These are phyloP conservation scores for Volvox africanus DNA, from an alignment of 139 green algal genomes.

Conservation along the genomic window DNA sequence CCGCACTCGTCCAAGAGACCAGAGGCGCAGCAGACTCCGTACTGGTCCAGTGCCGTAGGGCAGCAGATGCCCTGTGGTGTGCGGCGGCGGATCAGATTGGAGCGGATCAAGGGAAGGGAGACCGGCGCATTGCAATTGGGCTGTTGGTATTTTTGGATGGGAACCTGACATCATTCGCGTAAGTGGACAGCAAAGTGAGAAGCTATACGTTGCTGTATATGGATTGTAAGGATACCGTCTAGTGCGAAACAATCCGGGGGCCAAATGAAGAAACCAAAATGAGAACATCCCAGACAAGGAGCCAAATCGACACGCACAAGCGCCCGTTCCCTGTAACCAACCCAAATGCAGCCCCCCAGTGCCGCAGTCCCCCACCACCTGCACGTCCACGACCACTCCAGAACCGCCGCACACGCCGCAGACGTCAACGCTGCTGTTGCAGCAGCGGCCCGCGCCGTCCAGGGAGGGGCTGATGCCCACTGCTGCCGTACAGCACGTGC, in stretches of 20 bases:
- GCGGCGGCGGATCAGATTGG: neutral
- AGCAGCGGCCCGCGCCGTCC: constrained; percentile 64
- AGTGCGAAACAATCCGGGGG: too few species aligned
- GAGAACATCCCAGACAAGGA: too few species aligned
- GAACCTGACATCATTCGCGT: too few species aligned
- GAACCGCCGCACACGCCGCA: constrained; percentile 73
- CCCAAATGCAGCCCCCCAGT: too few species aligned
- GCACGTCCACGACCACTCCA: constrained; percentile 58
- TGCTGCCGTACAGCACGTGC: constrained; percentile 51
- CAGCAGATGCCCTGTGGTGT: constrained; percentile 68
- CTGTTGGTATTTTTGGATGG: too few species aligned
- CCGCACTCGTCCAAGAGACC: constrained; percentile 78
- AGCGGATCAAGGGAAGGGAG: neutral
- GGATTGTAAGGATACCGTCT: too few species aligned
- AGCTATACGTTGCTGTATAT: too few species aligned
- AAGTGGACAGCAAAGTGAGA: too few species aligned
- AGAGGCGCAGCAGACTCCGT: constrained; percentile 73
- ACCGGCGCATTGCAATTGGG: too few species aligned
- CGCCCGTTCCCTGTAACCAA: too few species aligned
- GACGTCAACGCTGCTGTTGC: constrained; percentile 63
- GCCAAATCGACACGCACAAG: too few species aligned
- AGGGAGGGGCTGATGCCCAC: neutral
- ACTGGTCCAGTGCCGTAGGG: constrained; percentile 61
- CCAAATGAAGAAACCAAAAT: too few species aligned
- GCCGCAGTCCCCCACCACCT: constrained; percentile 20